Evolutionary conservation across 345 rosid genomes (phyloP).

Genomic region (Punica granatum): DNA sequence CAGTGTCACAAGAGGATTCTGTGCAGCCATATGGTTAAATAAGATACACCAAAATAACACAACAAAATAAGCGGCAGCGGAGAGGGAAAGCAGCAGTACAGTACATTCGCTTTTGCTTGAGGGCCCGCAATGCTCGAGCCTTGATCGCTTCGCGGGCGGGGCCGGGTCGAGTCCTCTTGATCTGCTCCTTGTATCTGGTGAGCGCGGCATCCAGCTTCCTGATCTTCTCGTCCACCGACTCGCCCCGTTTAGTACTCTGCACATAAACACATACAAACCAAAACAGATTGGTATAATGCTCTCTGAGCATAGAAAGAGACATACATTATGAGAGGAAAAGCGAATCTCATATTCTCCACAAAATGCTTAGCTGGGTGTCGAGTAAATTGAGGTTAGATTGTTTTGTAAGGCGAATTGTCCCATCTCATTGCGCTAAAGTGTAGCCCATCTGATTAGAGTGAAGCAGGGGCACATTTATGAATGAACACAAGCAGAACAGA

Average conservation of each 20-base stretch:
- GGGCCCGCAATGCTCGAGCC: constrained; percentile 85
- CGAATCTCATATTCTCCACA: no score
- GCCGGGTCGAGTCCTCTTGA: constrained; percentile 86
- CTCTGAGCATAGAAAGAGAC: not conserved
- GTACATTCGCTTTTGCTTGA: constrained; percentile 88
- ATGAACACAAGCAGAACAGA: not conserved
- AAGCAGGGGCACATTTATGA: no score
- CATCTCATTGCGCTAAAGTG: no score
- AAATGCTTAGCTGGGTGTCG: no score
- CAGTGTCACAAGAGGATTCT: not conserved
- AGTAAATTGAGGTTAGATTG: no score
- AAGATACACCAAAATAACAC: not conserved
- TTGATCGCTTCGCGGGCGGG: constrained; percentile 88
- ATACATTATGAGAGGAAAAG: not conserved
- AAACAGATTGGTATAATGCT: not conserved
- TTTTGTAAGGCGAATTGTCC: no score
- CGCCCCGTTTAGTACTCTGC: constrained; percentile 39
- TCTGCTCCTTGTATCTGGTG: constrained; percentile 66
- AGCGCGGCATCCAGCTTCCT: constrained; percentile 39
- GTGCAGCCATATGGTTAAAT: not conserved
- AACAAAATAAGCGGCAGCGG: not conserved
- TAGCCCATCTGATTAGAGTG: no score
- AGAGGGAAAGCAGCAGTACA: not conserved
- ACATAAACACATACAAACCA: not conserved
- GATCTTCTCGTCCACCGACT: constrained; percentile 39